Base-by-base conservation (phyloP, 2,329 filamentous ascomycete genomes). In the Beauveria sp. region DNA sequence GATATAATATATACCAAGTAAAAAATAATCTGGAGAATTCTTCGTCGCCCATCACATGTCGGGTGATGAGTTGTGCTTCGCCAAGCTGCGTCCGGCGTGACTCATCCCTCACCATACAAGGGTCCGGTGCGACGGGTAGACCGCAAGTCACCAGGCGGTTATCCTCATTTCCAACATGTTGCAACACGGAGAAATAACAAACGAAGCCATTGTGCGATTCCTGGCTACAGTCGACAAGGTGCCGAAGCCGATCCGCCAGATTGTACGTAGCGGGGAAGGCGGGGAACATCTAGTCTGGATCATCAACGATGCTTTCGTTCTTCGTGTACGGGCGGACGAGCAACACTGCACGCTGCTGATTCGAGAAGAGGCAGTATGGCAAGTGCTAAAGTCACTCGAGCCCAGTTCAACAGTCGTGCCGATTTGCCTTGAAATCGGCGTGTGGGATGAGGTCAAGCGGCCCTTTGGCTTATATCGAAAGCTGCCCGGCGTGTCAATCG, bases 391-490 rank as follows among this genome's bases (percentile, higher is more conserved):
- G 28, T 43, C 26, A 8, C 14, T 46, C 16, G 24, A 58, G 24
- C n/a, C 38, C 9, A 18, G 6, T 9, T 55, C 24, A n/a, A 16
- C 51, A 3, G 22, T 20, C 5, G 10, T 62, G n/a, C 60, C 60
- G 2, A 20, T 7, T 14, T 62, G 60, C 24, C 38, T 62, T 10
- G 47, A 30, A 3, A 46, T 58, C 18, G 60, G 60, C 18, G 16
- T 22, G 7, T 26, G 45, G 8, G 47, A 34, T 22, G 26, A 9
- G 8, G 24, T 14, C 16, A n/a, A 34, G 16, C 49, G 30, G 1
- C 28, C 60, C 14, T 62, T 47, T 30, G 60, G 45, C n/a, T 26
- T 62, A n/a, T 62, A 58, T n/a, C 24, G 49, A 20, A 62, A 62
- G 40, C 34, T 62, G 18, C 26, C 28, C 20, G 60, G 60, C 49